Evolutionary conservation across 192 early-diverging fungal species (phyloP), one percentile per base, ranked within the genome.

Genomic region (Coemansia sp.): DNA sequence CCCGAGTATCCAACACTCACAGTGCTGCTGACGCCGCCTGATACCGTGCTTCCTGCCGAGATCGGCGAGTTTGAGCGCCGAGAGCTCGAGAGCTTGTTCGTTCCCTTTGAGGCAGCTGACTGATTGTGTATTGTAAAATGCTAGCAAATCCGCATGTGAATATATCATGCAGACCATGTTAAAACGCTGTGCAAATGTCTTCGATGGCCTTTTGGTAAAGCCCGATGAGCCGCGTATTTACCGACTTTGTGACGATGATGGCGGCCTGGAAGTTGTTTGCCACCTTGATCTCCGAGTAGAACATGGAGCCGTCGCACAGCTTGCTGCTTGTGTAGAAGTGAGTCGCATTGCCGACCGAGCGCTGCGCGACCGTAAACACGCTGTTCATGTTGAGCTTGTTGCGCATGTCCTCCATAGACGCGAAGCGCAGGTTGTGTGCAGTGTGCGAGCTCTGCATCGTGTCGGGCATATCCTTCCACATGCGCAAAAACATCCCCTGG

Each of bases 331-430:
- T 84, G 79, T 88, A 91, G 65, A 89, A 84, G 67, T 84, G 82
- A 57, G 86, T 88, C 54, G 78, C 68, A 14, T 74, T 79, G 62
- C 84, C 86, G 5, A 89, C 66, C 1, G 63, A 47, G 31, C 90
- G 69, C 65, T 88, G 75, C 0, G 90, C 90, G n/a, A 92, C 87
- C 9, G 85, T 84, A 62, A 90, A 89, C 20, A 92, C 80, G 54
- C 84, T 88, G 74, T 86, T 86, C 62, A 77, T 71, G 41, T 74
- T 70, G 22, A 87, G 84, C 65, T 85, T 86, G 59, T 87, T 72
- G 54, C 83, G 75, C 70, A 87, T 68, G 12, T 85, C 81, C 15
- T 74, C 73, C 68, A 83, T 80, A 20, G 65, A 60, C 15, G 65
- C 49, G 42, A 85, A 83, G 31, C 71, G 60, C 25, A 82, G 62